Conservation (phyloP, 192 early-diverging fungal genomes). For the Phycomyces nitens region DNA sequence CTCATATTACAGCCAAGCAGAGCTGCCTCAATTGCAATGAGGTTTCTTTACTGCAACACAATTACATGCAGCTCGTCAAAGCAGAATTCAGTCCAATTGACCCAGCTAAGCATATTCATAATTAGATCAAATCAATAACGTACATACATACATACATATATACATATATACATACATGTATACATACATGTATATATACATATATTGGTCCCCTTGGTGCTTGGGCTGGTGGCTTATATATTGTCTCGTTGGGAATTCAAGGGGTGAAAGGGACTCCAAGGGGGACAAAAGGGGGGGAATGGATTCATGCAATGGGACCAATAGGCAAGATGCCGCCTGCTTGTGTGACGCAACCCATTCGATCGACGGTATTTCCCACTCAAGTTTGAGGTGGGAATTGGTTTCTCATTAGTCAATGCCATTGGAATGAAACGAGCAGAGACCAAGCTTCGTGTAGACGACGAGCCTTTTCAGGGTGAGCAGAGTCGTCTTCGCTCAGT, state of each 20-base stretch:
- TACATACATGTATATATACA: too few relatives aligned
- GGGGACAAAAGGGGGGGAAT: background rate
- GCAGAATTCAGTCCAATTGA: background rate
- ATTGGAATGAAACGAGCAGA: conserved; percentile 16
- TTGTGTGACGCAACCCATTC: conserved; percentile 21
- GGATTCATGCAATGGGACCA: conserved; percentile 3
- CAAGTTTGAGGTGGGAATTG: background rate
- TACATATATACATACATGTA: too few relatives aligned
- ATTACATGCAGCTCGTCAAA: background rate
- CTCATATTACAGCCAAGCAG: too few relatives aligned
- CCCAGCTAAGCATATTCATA: too few relatives aligned
- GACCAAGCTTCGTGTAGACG: background rate
- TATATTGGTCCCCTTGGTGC: too few relatives aligned
- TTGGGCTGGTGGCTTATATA: too few relatives aligned
- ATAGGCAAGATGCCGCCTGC: conserved; percentile 1
- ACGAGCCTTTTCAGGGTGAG: background rate
- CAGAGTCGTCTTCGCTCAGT: background rate
- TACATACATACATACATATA: too few relatives aligned
- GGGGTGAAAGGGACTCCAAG: too few relatives aligned
- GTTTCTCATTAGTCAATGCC: conserved; percentile 8
- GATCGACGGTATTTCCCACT: conserved; percentile 8
- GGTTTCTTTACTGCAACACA: background rate
- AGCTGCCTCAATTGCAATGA: background rate
- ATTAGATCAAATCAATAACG: too few relatives aligned
- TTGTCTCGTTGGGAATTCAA: too few relatives aligned